These are phyloP conservation scores for Apiotrichum domesticum DNA, from an alignment of 1,284 basidiomycete genomes.

Conservation along the genomic window DNA sequence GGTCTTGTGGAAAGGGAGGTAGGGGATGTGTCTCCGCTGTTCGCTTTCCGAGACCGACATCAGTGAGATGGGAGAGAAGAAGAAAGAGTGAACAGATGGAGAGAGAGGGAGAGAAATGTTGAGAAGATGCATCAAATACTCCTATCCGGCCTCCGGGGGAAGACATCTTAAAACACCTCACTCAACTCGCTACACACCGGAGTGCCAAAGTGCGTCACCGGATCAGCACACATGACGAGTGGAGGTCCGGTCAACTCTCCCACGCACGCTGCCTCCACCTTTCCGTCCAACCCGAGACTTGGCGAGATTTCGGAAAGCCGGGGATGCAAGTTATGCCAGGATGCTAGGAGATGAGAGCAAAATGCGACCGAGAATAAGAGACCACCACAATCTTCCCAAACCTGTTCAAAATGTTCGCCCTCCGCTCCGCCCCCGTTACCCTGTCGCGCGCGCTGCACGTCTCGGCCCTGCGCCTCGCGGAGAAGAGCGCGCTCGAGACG, in stretches of 20 bases:
- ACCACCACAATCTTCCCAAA: too few relatives aligned
- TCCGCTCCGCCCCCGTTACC: background rate
- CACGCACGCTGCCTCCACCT: slow-evolving; percentile 1
- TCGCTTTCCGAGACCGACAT: slow-evolving; percentile 1
- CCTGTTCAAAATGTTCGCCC: slow-evolving; percentile 16
- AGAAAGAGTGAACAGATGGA: background rate
- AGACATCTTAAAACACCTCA: too few relatives aligned
- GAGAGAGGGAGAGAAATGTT: background rate
- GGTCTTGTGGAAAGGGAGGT: slow-evolving; percentile 47
- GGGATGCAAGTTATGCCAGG: too few relatives aligned
- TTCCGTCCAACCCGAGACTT: too few relatives aligned
- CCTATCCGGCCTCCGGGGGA: too few relatives aligned
- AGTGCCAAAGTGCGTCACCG: too few relatives aligned
- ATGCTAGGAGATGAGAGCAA: too few relatives aligned
- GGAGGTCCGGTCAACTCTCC: background rate
- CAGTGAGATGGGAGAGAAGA: background rate
- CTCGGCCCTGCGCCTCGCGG: slow-evolving; percentile 9
- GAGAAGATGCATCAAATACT: background rate
- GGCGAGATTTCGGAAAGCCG: slow-evolving; percentile 1
- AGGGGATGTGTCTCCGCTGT: slow-evolving; percentile 40
- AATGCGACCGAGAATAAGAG: too few relatives aligned
- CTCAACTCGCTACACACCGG: too few relatives aligned
- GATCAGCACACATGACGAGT: too few relatives aligned
- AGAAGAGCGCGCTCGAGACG: slow-evolving; percentile 22
- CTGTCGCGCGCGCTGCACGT: slow-evolving; percentile 17